Evolutionary conservation across 2,329 filamentous ascomycete species (phyloP), one percentile per base, ranked within the genome.

Genomic region (Metarhizium anisopliae): DNA sequence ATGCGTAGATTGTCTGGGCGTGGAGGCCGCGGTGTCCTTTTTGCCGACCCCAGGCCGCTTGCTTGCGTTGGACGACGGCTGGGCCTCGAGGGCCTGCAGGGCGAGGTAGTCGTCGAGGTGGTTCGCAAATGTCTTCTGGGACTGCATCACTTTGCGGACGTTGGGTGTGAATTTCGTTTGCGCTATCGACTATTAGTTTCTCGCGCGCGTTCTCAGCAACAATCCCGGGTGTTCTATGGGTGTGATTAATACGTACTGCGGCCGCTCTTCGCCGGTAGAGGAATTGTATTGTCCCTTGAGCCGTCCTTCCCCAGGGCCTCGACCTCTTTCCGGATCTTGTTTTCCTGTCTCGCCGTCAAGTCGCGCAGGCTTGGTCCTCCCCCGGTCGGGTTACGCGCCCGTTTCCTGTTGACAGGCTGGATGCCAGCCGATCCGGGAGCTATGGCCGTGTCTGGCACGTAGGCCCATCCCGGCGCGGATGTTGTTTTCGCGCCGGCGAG

Each of bases 381-480:
- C 52, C 72, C 75, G 4, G 76, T 76, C 58, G 79, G 70, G 64
- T 77, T 81, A 59, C 87, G 80, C 35, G 83, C 85, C 64, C 90
- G 87, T 72, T 95, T 95, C 59, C 87, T 81, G 76, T 79, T 81
- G 60, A 74, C 72, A 57, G 74, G 77, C 58, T 70, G 72, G 60
- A 76, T 72, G 58, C 77, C 77, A 53, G 80, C 78, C 10, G 82
- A 77, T 13, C 81, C 56, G 2, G 58, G 78, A 55, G 82, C 78
- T 55, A 81, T 78, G 47, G 70, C 80, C 67, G 81, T 85, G 67
- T 96, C 90, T 35, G 91, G 85, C 1, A 96, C 89, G 68, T 96
- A 96, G 13, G 90, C 90, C 87, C 91, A 97, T 65, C 93, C 93
- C 1, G 93, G 91, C 1, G 90, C 88, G 49, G 81, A 77, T 49